Evolutionary conservation across 192 early-diverging fungal genomes (phyloP).

Genomic region (Umbelopsis sp.): DNA sequence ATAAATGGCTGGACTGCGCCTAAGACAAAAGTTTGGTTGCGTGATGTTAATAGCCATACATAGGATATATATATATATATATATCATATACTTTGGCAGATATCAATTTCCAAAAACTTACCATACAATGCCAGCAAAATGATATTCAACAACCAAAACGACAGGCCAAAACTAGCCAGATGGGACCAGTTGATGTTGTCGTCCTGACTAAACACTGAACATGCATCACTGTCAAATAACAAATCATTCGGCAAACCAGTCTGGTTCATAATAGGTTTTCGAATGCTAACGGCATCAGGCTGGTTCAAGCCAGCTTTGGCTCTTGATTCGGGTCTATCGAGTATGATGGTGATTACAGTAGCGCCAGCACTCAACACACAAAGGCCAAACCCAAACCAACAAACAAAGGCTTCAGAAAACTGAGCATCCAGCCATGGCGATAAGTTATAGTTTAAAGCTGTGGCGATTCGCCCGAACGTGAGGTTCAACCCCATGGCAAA

Average conservation of each 20-base stretch:
- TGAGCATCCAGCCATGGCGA: constrained; percentile 51
- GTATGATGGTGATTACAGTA: constrained; percentile 37
- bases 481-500: constrained; percentile 63
- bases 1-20: constrained; percentile 63
- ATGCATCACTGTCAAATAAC: constrained; percentile 8
- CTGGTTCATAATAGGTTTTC: constrained; percentile 2
- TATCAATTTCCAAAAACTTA: neutral
- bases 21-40: neutral
- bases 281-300: neutral
- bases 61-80: too few relatives aligned
- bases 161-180: constrained; percentile 28
- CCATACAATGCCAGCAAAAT: constrained; percentile 51
- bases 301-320: constrained; percentile 42
- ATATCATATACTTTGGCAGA: too few relatives aligned
- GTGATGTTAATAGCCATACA: too few relatives aligned
- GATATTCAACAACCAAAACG: constrained; percentile 54
- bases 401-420: constrained; percentile 42
- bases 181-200: constrained; percentile 17
- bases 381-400: constrained; percentile 56
- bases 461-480: constrained; percentile 54
- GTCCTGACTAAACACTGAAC: constrained; percentile 3
- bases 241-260: constrained; percentile 4
- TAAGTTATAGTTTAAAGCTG: constrained; percentile 62
- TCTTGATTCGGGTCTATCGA: constrained; percentile 53
- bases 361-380: constrained; percentile 47